Evolutionary conservation across 177 flowering plant genomes (phyloP).

Genomic region (Tripterygium wilfordii): DNA sequence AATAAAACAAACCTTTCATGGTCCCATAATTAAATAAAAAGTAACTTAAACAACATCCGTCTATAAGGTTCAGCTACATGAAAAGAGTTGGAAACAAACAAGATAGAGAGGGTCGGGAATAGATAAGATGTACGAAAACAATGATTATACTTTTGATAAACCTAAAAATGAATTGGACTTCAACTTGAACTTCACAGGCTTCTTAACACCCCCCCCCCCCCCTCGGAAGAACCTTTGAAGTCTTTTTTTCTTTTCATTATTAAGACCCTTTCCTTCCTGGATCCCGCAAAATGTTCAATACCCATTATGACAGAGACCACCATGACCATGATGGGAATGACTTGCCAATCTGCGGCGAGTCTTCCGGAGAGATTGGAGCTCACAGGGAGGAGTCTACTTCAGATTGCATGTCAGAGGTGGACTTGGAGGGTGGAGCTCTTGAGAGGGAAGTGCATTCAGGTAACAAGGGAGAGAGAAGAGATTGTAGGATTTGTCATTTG

Average conservation of each 20-base stretch:
- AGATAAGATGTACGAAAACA: too few relatives aligned
- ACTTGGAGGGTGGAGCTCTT: slow-evolving; percentile 20
- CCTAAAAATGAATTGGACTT: too few relatives aligned
- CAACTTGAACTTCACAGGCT: too few relatives aligned
- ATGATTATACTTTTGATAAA: too few relatives aligned
- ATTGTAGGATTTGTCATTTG: slow-evolving; percentile 32
- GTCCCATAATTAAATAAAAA: too few relatives aligned
- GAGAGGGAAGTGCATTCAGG: slow-evolving; percentile 5
- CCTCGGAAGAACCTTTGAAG: not conserved
- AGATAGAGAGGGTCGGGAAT: too few relatives aligned
- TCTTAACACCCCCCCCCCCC: not conserved
- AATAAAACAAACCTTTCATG: too few relatives aligned
- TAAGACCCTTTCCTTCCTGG: not conserved
- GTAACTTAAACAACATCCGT: too few relatives aligned
- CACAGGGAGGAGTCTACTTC: slow-evolving; percentile 7
- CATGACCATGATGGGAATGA: slow-evolving; percentile 3
- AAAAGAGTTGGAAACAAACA: slow-evolving; percentile 6
- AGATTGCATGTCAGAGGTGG: slow-evolving; percentile 15
- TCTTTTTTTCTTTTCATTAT: not conserved
- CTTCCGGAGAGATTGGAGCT: slow-evolving; percentile 11
- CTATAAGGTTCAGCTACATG: slow-evolving; percentile 1
- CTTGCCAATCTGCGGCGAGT: slow-evolving; percentile 1
- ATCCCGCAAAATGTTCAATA: not conserved
- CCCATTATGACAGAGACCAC: not conserved
- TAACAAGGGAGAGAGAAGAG: slow-evolving; percentile 8